Evolutionary conservation across 2,329 filamentous ascomycete species (phyloP).

Genomic region (Cryphonectria japonica): DNA sequence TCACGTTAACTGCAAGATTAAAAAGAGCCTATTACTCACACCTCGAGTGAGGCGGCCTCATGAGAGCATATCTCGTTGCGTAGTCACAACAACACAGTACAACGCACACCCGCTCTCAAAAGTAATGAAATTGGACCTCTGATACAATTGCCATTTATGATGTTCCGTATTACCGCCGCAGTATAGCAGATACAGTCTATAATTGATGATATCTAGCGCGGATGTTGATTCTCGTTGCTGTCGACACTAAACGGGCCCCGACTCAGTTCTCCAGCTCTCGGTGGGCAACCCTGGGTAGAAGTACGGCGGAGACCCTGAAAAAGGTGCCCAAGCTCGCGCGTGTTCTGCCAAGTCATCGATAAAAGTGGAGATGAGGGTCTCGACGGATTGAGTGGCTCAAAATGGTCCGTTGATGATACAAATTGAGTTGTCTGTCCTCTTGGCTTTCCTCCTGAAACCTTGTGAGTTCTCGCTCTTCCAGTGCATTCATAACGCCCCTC

Average conservation of each 20-base stretch:
- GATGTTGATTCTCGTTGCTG: not conserved
- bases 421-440: not conserved
- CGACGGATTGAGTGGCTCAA: not conserved
- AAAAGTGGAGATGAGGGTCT: slow-evolving; percentile 8
- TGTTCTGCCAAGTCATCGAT: slow-evolving; percentile 1
- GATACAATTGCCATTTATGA: not conserved
- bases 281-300: not conserved
- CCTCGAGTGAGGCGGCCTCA: not conserved
- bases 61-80: not conserved
- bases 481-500: not conserved
- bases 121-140: not conserved
- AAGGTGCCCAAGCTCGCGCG: not conserved
- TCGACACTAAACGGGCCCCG: not conserved
- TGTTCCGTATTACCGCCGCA: too few species aligned
- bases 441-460: not conserved
- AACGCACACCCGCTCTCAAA: not conserved
- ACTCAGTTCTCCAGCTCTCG: not conserved
- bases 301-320: not conserved
- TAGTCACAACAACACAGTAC: not conserved
- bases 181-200: not conserved
- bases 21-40: not conserved
- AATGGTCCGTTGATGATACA: not conserved
- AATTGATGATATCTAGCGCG: not conserved
- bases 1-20: not conserved
- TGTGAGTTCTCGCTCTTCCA: not conserved